Evolutionary conservation across 1,284 basidiomycete species (phyloP).

Genomic region (Ganoderma lucidum): DNA sequence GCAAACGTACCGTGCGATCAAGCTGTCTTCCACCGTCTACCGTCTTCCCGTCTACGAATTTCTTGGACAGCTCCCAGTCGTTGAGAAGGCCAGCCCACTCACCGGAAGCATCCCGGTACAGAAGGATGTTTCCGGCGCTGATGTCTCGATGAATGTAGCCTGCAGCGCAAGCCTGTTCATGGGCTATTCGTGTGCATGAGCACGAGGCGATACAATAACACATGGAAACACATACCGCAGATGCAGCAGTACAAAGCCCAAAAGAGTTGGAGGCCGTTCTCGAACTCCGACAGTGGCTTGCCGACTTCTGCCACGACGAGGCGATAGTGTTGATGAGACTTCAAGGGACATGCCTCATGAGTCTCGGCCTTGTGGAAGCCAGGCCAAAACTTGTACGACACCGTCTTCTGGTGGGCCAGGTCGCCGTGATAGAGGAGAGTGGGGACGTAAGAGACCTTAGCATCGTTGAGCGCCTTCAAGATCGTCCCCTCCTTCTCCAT

Average conservation of each 20-base stretch:
- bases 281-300: slow-evolving; percentile 16
- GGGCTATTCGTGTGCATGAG: neutral
- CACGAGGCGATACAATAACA: neutral
- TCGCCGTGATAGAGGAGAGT: slow-evolving; percentile 25
- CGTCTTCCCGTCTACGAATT: neutral
- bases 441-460: slow-evolving; percentile 30
- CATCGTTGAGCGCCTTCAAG: neutral
- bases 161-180: slow-evolving; percentile 9
- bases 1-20: slow-evolving; percentile 12
- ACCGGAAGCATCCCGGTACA: neutral
- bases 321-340: slow-evolving; percentile 23
- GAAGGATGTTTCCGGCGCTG: slow-evolving; percentile 16
- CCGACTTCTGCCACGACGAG: slow-evolving; percentile 13
- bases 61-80: slow-evolving; percentile 24
- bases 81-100: slow-evolving; percentile 6
- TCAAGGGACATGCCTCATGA: slow-evolving; percentile 11
- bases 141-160: slow-evolving; percentile 15
- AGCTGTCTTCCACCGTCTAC: slow-evolving; percentile 9
- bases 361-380: neutral
- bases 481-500: neutral
- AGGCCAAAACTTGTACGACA: neutral
- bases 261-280: slow-evolving; percentile 1
- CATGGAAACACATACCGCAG: neutral
- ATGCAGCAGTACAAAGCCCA: slow-evolving; percentile 2
- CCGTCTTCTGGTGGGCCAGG: slow-evolving; percentile 15